Conservation (phyloP, 2,329 filamentous ascomycete species). For the Aspergillus sp. region DNA sequence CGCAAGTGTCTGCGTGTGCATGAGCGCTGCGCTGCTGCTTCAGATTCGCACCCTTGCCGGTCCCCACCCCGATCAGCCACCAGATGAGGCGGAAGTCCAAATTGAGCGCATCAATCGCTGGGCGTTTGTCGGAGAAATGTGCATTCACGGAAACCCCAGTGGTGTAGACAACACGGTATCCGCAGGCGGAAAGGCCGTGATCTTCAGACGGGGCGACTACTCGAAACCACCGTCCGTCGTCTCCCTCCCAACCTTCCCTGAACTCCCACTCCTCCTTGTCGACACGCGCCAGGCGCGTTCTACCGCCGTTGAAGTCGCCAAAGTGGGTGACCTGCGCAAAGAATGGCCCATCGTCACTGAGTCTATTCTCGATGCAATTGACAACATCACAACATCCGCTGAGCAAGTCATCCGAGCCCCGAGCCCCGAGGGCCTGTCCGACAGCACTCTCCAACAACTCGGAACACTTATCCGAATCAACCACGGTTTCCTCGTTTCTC, state of each 20-base stretch:
- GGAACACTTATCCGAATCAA: conserved; percentile 93
- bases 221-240: conserved; percentile 75
- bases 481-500: conserved; percentile 85
- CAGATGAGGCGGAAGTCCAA: conserved; percentile 84
- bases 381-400: conserved; percentile 63
- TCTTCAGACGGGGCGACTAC: conserved; percentile 83
- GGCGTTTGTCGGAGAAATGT: conserved; percentile 97
- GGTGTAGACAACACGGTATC: conserved; percentile 97
- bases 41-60: conserved; percentile 88
- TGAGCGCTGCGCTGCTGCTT: conserved; percentile 80
- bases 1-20: conserved; percentile 89
- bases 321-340: conserved; percentile 74
- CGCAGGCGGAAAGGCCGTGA: conserved; percentile 88
- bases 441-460: conserved; percentile 69
- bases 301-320: conserved; percentile 82
- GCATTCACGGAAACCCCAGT: conserved; percentile 95
- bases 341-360: conserved; percentile 77
- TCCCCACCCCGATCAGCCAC: conserved; percentile 88
- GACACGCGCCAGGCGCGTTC: conserved; percentile 88
- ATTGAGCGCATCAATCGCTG: conserved; percentile 95
- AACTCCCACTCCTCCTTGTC: conserved; percentile 85
- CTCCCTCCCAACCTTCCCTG: conserved; percentile 84
- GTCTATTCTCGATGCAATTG: conserved; percentile 82
- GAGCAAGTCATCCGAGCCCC: conserved; percentile 61
- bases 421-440: conserved; percentile 69